These are phyloP conservation scores for Tetrahymena thermophila DNA, from an alignment of 73 alveolate species.

Conservation along the genomic window DNA sequence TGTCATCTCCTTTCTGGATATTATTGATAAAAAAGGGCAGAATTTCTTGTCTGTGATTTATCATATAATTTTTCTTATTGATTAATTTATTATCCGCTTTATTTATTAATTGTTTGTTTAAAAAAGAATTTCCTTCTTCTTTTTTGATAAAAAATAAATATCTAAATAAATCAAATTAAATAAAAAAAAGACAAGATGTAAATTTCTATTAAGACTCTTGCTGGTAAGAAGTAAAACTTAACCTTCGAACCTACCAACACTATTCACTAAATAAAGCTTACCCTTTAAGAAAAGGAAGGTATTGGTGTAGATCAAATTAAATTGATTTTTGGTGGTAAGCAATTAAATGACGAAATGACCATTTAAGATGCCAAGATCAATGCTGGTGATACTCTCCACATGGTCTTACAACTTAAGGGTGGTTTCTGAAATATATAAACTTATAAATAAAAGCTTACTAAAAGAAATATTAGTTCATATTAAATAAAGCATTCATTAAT, in stretches of 20 bases:
- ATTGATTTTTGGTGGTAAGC: slow-evolving; percentile 83
- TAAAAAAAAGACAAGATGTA: slow-evolving; percentile 19
- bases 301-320: slow-evolving; percentile 75
- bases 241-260: slow-evolving; percentile 87
- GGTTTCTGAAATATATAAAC: not conserved
- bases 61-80: not conserved
- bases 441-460: not conserved
- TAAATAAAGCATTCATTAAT: not conserved
- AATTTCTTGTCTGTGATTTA: not conserved
- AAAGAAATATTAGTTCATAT: not conserved
- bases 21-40: not conserved
- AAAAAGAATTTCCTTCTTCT: not conserved
- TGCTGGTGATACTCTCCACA: slow-evolving; percentile 84
- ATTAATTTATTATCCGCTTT: not conserved
- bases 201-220: slow-evolving; percentile 61
- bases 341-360: slow-evolving; percentile 73
- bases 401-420: slow-evolving; percentile 66
- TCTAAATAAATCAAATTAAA: not conserved
- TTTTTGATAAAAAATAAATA: not conserved
- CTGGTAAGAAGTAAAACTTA: slow-evolving; percentile 79
- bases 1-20: not conserved
- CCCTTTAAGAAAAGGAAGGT: slow-evolving; percentile 90
- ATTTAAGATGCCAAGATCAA: slow-evolving; percentile 66
- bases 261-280: slow-evolving; percentile 71
- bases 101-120: not conserved